phyloP scores from a whole-genome alignment of 305 asterid species.

The Solanum chacoense region DNA sequence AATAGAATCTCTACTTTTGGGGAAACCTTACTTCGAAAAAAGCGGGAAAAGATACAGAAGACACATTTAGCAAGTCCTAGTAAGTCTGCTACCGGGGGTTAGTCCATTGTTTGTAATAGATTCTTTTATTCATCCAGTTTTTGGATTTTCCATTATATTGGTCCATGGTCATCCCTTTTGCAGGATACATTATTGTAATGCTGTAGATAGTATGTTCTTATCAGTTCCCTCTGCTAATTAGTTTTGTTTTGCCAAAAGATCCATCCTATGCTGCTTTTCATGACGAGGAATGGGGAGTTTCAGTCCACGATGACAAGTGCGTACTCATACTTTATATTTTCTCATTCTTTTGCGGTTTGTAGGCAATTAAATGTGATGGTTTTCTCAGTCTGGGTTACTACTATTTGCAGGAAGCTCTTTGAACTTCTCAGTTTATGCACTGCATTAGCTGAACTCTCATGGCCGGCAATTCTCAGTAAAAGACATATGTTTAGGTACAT shows the following conservation, averaged over 20 bases:
- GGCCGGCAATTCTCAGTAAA: slow-evolving; percentile 74
- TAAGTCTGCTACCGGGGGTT: background rate
- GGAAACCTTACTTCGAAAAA: background rate
- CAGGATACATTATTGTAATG: background rate
- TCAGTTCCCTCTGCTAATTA: slow-evolving; percentile 22
- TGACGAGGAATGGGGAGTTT: slow-evolving; percentile 93
- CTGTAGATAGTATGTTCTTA: background rate
- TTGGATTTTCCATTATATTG: background rate
- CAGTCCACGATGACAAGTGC: slow-evolving; percentile 70
- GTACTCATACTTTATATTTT: slow-evolving; percentile 6
- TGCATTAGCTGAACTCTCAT: slow-evolving; percentile 72
- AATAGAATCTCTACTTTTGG: background rate
- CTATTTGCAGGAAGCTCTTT: slow-evolving; percentile 60
- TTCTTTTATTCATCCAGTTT: background rate
- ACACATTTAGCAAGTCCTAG: background rate
- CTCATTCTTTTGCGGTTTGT: background rate
- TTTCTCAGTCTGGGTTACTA: slow-evolving; percentile 12
- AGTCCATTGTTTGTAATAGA: background rate
- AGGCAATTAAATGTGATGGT: slow-evolving; percentile 7
- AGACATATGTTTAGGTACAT: slow-evolving; percentile 59
- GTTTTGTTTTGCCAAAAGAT: slow-evolving; percentile 32
- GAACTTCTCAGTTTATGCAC: slow-evolving; percentile 77
- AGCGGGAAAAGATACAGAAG: background rate
- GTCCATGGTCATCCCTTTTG: background rate
- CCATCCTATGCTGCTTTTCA: slow-evolving; percentile 57